Base-by-base conservation (phyloP, 1,139 yeast species). In the Kurtzmaniella natalensis region DNA sequence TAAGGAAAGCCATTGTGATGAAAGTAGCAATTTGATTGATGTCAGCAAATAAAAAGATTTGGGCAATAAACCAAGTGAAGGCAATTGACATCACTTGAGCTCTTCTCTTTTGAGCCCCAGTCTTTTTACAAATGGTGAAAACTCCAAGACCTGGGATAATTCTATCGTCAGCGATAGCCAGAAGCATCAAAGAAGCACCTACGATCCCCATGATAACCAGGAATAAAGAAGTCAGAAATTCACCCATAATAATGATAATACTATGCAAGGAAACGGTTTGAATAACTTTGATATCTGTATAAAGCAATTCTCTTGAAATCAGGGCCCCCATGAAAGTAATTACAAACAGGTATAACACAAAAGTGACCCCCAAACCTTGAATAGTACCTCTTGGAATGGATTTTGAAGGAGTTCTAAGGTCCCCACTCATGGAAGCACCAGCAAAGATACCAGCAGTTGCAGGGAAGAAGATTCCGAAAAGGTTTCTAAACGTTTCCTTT, bases 401-500 rank as follows among this genome's bases (percentile, higher is more conserved):
- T 46, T 74, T 78, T 0, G 96, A 85, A 0, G 98, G 98, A 38
- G 72, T 78, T 39, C 75, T 65, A 41, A 92, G 67, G 47, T 88
- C 96, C n/a, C 98, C 97, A 30, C 96, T 87, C 97, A 92, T 92
- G 11, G 95, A 84, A 1, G 97, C 96, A n/a, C 98, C 98, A 1
- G 98, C 97, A 56, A 89, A 83, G 28, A 92, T 89, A 39, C 98
- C 98, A 2, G 97, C 95, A 0, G 97, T 89, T 1, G 98, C 96
- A 10, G 98, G 97, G 64, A 92, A 92, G 55, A 92, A 86, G 34
- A 92, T 85, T 3, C 97, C 97, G 71, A 92, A 92, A 45, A 92
- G 60, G 52, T 85, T 83, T 38, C 81, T 76, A 50, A 89, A 87
- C 1, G 80, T 85, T 55, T 89, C 96, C 2, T 63, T 61, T 5